Percentiles rank a stretch among this genome's conserved stretches.
phyloP scores from a whole-genome alignment of 805 yeast genomes.

The Isabelozyma heimii region DNA sequence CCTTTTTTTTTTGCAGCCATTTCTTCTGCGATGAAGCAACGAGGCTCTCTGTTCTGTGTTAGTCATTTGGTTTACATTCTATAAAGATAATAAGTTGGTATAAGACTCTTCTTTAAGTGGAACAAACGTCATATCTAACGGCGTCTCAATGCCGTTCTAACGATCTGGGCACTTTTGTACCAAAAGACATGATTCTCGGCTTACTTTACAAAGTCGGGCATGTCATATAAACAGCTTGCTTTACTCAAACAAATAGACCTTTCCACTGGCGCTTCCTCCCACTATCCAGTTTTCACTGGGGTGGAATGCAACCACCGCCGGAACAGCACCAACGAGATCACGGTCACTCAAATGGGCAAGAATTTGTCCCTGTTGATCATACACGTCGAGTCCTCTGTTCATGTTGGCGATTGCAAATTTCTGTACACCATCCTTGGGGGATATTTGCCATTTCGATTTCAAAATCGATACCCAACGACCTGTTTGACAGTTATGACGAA shows the following conservation, averaged over 20 bases:
- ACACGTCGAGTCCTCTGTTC: constrained; percentile 85
- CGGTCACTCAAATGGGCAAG: constrained; percentile 69
- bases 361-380: constrained; percentile 71
- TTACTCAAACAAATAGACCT: constrained; percentile 59
- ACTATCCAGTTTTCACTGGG: constrained; percentile 85
- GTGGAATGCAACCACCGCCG: constrained; percentile 84
- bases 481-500: constrained; percentile 91
- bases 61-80: too few species aligned
- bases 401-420: constrained; percentile 92
- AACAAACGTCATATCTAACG: too few species aligned
- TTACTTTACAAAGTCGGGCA: too few species aligned
- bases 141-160: too few species aligned
- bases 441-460: constrained; percentile 81
- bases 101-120: too few species aligned
- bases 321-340: constrained; percentile 74
- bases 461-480: constrained; percentile 96
- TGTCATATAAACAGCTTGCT: not conserved
- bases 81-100: too few species aligned
- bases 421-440: constrained; percentile 67
- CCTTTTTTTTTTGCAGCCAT: too few species aligned
- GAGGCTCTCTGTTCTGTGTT: too few species aligned
- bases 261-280: constrained; percentile 95
- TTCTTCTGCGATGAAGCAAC: too few species aligned
- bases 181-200: too few species aligned
- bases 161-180: too few species aligned